phyloP scores from a whole-genome alignment of 805 yeast genomes.

The Ogataea saltuana region DNA sequence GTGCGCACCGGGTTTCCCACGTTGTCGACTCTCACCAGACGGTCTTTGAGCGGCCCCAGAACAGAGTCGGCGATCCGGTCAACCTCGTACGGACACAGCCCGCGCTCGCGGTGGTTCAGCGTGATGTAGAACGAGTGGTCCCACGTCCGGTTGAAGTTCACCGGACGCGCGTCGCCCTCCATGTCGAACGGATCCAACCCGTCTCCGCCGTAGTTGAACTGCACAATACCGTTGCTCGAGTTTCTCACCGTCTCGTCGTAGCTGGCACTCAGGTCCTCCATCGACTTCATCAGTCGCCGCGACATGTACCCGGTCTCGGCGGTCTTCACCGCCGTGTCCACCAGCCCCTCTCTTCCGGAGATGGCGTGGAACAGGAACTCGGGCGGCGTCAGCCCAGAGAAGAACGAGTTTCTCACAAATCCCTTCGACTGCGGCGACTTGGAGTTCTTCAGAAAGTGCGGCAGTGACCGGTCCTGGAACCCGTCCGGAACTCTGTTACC shows the following conservation, averaged over 20 bases:
- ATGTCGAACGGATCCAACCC: slow-evolving; percentile 97
- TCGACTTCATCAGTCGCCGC: slow-evolving; percentile 94
- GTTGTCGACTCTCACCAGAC: slow-evolving; percentile 69
- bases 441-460: slow-evolving; percentile 94
- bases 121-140: slow-evolving; percentile 82
- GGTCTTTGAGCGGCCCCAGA: slow-evolving; percentile 60
- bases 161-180: slow-evolving; percentile 99
- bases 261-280: slow-evolving; percentile 91
- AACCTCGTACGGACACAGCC: slow-evolving; percentile 73
- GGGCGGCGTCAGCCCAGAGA: slow-evolving; percentile 91
- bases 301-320: slow-evolving; percentile 99
- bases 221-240: slow-evolving; percentile 94
- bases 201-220: slow-evolving; percentile 97
- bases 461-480: slow-evolving; percentile 97
- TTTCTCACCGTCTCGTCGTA: slow-evolving; percentile 95
- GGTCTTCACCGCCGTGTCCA: slow-evolving; percentile 98
- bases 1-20: slow-evolving; percentile 53
- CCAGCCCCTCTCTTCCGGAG: slow-evolving; percentile 99
- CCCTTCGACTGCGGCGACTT: slow-evolving; percentile 98
- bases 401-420: slow-evolving; percentile 94
- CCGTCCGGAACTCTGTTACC: slow-evolving; percentile 99
- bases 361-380: slow-evolving; percentile 98
- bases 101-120: slow-evolving; percentile 50
- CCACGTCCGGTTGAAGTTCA: slow-evolving; percentile 93
- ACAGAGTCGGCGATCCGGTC: slow-evolving; percentile 52